These are phyloP conservation scores for Dactylella cylindrospora DNA, from an alignment of 2,329 filamentous ascomycete genomes.

Conservation along the genomic window DNA sequence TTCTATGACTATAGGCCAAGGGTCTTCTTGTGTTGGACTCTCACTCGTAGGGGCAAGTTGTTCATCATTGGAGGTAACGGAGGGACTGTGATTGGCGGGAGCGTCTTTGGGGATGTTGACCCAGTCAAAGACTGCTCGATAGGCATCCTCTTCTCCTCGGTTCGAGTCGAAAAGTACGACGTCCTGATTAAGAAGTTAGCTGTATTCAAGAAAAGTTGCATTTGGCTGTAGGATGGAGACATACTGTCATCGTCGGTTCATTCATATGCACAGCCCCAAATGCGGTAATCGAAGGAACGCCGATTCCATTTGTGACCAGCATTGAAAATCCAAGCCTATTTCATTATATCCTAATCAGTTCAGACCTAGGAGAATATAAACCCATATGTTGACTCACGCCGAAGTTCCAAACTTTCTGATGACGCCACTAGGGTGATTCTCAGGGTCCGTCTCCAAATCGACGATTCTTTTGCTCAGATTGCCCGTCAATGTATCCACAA, in stretches of 20 bases:
- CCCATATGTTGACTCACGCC: too few species aligned
- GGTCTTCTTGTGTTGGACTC: not conserved
- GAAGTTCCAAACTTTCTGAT: not conserved
- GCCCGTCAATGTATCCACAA: constrained; percentile 11
- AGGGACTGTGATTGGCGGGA: not conserved
- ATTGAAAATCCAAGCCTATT: constrained; percentile 4
- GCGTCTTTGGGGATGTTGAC: constrained; percentile 8
- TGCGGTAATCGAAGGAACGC: not conserved
- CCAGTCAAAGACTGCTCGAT: constrained; percentile 1
- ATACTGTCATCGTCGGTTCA: constrained; percentile 7
- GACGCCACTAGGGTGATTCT: not conserved
- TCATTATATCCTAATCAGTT: not conserved
- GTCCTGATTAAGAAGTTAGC: constrained; percentile 3
- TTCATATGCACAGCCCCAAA: constrained; percentile 8
- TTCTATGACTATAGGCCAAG: not conserved
- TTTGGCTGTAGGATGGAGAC: not conserved
- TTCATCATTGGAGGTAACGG: too few species aligned
- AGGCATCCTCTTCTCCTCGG: constrained; percentile 17
- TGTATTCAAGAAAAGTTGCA: not conserved
- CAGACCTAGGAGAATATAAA: not conserved
- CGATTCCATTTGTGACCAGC: not conserved
- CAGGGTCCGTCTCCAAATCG: not conserved
- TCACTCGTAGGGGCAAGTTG: too few species aligned
- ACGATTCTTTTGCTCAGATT: constrained; percentile 8
- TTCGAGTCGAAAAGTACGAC: constrained; percentile 18